Percentiles rank a stretch among this genome's conserved stretches.
These are phyloP conservation scores for Sporothrix variecibatus DNA, from an alignment of 2,329 filamentous ascomycete genomes.

Conservation along the genomic window DNA sequence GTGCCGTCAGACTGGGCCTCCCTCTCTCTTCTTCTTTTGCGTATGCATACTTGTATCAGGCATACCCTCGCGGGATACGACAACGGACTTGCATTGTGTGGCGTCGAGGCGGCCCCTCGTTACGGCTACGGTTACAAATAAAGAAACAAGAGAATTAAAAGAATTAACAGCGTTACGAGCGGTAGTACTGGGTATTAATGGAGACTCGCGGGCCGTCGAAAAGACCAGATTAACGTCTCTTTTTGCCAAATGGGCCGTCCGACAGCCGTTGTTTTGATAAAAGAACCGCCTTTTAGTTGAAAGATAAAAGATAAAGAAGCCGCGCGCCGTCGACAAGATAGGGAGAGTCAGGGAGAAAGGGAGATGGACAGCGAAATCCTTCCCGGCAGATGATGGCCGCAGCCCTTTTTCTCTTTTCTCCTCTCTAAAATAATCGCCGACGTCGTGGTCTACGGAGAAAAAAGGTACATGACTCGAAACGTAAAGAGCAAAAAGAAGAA, in stretches of 20 bases:
- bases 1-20: not conserved
- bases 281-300: too few species aligned
- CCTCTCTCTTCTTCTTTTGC: not conserved
- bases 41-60: not conserved
- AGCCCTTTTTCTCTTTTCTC: not conserved
- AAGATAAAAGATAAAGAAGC: not conserved
- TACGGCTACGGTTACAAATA: not conserved
- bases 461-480: conserved; percentile 6
- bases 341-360: not conserved
- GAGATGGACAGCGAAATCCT: not conserved
- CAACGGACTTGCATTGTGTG: not conserved
- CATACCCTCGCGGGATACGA: not conserved
- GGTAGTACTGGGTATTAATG: too few species aligned
- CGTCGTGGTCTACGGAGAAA: not conserved
- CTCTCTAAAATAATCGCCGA: not conserved
- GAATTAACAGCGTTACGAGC: not conserved
- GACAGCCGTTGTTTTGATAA: not conserved
- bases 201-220: not conserved
- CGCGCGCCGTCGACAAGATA: not conserved
- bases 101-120: not conserved
- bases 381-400: not conserved
- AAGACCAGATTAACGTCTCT: not conserved
- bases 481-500: not conserved
- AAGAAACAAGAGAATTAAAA: not conserved
- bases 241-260: not conserved